Conservation (phyloP, 78 protist genomes). For the slime mould (Dictyostelium discoideum) region DNA sequence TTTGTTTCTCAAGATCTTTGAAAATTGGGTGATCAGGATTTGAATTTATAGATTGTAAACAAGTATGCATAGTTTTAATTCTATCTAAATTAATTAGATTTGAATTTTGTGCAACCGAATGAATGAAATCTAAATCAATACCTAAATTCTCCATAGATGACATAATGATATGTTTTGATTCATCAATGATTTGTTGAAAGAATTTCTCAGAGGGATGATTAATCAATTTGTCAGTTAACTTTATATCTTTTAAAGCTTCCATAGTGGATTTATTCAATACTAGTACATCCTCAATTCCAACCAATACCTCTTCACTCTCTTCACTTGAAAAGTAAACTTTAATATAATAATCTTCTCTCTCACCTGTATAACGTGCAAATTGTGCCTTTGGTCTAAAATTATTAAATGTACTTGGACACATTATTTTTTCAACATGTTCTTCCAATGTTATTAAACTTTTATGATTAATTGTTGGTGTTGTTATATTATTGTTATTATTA, state of each 20-base stretch:
- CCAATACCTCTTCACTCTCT: constrained; percentile 36
- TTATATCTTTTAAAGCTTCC: constrained; percentile 21
- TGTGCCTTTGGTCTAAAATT: constrained; percentile 36
- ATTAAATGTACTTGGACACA: not conserved
- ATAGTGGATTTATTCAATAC: constrained; percentile 16
- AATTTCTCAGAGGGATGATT: constrained; percentile 44
- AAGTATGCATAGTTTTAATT: not conserved
- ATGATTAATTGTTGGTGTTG: not conserved
- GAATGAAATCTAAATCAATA: constrained; percentile 19
- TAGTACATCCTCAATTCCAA: constrained; percentile 69
- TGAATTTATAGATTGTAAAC: not conserved
- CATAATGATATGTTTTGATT: constrained; percentile 25
- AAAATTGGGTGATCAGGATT: constrained; percentile 36
- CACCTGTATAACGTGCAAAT: constrained; percentile 75
- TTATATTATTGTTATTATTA: not conserved
- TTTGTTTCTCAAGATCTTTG: constrained; percentile 17
- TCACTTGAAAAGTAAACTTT: constrained; percentile 47
- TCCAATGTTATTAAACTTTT: constrained; percentile 9
- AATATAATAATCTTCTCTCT: constrained; percentile 23
- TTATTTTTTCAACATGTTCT: constrained; percentile 29
- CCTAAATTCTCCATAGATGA: constrained; percentile 17
- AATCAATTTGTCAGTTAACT: constrained; percentile 14
- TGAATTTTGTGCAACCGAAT: not conserved
- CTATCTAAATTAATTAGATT: constrained; percentile 10
- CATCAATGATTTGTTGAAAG: constrained; percentile 39